Evolutionary conservation across 1,284 basidiomycete genomes (phyloP), one percentile per base, ranked within the genome.

Genomic region (Testicularia cyperi): DNA sequence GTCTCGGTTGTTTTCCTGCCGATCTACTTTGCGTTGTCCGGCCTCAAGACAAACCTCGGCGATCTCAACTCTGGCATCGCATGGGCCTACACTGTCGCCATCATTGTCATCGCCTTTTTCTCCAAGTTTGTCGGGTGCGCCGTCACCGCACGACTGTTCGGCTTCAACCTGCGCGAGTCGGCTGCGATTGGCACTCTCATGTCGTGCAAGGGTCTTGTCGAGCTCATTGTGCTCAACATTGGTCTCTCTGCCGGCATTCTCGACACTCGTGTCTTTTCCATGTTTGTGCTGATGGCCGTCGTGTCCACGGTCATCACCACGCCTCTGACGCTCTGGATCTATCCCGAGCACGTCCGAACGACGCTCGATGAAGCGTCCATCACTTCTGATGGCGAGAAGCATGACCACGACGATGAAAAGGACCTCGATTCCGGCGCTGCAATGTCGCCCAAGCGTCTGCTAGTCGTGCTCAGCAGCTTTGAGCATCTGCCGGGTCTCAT

Each of bases 241-340:
- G 92, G 91, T 55, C 81, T 90, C 2, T 75, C 82, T 51, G 91
- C 82, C 72, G 86, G 86, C 0, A 88, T 90, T 57, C 81, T 98
- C 40, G 85, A 88, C 25, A 81, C 77, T 23, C 72, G 76, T n/a
- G 78, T 82, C 16, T 84, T 84, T 68, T 81, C 81, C 12, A 95
- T 96, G 89, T 92, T 96, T 65, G 90, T 94, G 19, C 79, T 95
- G 24, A 88, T 90, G 77, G 90, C 92, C 0, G 78, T 96, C 37
- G 77, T 88, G 20, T 81, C 94, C 37, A 95, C 91, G 0, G 89
- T 88, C 77, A 82, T 89, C 80, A 95, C 91, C 0, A 94, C 90
- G 0, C 92, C 91, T 1, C 80, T 87, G 35, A 90, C 92, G 12
- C 82, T 85, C 4, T 77, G 80, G 51, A 79, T 91, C 21, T 94